Conservation (phyloP, 306 rosid genomes). For the Lathyrus oleraceus region DNA sequence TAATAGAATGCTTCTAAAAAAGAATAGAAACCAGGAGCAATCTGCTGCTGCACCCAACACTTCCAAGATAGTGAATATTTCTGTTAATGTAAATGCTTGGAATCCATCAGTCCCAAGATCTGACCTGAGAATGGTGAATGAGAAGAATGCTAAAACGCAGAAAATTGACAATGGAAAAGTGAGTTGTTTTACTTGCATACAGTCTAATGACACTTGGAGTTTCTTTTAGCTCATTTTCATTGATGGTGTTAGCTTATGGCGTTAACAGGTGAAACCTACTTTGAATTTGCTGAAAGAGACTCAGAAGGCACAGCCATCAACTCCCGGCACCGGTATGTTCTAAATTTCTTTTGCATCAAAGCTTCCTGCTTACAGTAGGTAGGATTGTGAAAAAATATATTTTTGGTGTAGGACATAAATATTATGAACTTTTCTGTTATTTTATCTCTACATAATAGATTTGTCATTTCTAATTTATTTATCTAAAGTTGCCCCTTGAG, state of each 20-base stretch:
- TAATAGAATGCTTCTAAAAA: conserved; percentile 37
- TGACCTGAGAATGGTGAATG: conserved; percentile 45
- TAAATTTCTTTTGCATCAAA: conserved; percentile 14
- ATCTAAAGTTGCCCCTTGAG: neutral
- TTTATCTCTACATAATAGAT: neutral
- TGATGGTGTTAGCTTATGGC: conserved; percentile 28
- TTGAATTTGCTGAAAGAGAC: conserved; percentile 51
- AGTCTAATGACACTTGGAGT: neutral
- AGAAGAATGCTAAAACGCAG: conserved; percentile 43
- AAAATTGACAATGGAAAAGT: conserved; percentile 61
- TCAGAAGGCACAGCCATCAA: conserved; percentile 44
- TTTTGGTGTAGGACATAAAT: conserved; percentile 2
- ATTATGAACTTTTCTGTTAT: conserved; percentile 5
- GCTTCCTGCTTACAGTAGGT: neutral
- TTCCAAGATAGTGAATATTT: conserved; percentile 64
- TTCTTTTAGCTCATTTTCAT: conserved; percentile 25
- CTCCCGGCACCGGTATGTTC: conserved; percentile 69
- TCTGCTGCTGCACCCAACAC: conserved; percentile 44
- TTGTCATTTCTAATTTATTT: conserved; percentile 4
- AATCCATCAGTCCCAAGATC: conserved; percentile 52
- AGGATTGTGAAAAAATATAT: neutral
- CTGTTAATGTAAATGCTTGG: conserved; percentile 72
- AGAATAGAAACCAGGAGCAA: conserved; percentile 53
- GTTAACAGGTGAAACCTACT: conserved; percentile 53
- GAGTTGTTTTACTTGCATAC: conserved; percentile 38